Conservation (phyloP, 768 basidiomycete genomes). For the Suillus spraguei region DNA sequence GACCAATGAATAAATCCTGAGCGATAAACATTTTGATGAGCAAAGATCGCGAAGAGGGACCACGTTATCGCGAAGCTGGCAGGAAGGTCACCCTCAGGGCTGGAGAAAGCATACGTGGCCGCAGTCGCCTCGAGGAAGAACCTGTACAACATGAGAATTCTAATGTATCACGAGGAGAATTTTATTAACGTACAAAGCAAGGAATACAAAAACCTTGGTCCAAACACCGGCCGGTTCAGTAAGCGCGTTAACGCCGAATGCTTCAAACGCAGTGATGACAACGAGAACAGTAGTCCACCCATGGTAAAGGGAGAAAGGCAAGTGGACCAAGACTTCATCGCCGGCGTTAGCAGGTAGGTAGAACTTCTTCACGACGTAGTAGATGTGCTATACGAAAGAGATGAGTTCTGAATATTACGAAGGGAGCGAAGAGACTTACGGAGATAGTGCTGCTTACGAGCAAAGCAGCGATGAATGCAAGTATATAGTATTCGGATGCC, state of each 20-base stretch:
- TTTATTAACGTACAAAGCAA: constrained; percentile 63
- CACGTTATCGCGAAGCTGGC: constrained; percentile 90
- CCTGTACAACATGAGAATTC: constrained; percentile 35
- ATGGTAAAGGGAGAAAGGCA: constrained; percentile 96
- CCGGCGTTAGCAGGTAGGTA: constrained; percentile 61
- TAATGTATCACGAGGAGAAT: constrained; percentile 13
- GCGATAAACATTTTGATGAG: constrained; percentile 53
- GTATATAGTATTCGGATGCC: constrained; percentile 73
- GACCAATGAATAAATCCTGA: constrained; percentile 89
- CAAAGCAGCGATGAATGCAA: constrained; percentile 86
- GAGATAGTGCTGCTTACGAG: constrained; percentile 79
- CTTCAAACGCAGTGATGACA: constrained; percentile 81
- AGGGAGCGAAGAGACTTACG: constrained; percentile 27
- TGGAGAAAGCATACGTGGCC: constrained; percentile 93
- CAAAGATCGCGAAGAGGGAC: constrained; percentile 94
- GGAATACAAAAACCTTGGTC: constrained; percentile 96
- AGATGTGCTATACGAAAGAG: constrained; percentile 68
- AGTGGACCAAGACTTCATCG: constrained; percentile 90
- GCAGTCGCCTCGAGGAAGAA: constrained; percentile 93
- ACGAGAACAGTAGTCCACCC: constrained; percentile 90
- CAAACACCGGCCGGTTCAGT: constrained; percentile 72
- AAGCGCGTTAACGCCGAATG: constrained; percentile 81
- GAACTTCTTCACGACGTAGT: constrained; percentile 92
- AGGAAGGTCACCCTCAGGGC: constrained; percentile 88
- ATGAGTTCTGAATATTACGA: constrained; percentile 38